phyloP scores from a whole-genome alignment of 140 eudicot species.

The Anethum foeniculum region DNA sequence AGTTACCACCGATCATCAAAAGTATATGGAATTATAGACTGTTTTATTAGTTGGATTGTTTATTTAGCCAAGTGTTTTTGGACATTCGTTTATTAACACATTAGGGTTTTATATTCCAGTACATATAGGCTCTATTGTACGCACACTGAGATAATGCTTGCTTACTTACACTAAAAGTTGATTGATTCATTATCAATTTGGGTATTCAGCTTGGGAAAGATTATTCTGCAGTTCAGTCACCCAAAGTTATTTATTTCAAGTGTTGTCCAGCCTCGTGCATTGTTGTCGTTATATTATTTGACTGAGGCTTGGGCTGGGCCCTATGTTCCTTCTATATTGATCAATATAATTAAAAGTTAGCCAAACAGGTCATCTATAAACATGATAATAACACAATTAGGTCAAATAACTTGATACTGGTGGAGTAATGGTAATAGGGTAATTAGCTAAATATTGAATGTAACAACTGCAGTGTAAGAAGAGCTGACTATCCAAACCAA shows the following conservation, averaged over 20 bases:
- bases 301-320: background rate
- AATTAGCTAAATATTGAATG: background rate
- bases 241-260: background rate
- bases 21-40: too few relatives aligned
- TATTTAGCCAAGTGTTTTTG: too few relatives aligned
- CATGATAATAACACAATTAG: background rate
- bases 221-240: background rate
- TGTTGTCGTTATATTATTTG: background rate
- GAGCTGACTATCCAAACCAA: slow-evolving; percentile 21
- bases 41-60: too few relatives aligned
- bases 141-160: background rate
- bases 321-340: background rate
- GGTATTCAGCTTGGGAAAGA: background rate
- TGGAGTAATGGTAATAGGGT: background rate
- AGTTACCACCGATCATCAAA: too few relatives aligned
- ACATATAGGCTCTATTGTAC: background rate
- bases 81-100: background rate
- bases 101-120: background rate
- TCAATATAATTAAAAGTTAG: background rate
- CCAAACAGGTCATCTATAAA: background rate
- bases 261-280: background rate
- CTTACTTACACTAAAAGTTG: background rate
- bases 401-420: background rate
- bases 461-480: background rate
- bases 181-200: too few relatives aligned